These are phyloP conservation scores for Hepatocystis sp. DNA, from an alignment of 169 alveolate species.

Conservation along the genomic window DNA sequence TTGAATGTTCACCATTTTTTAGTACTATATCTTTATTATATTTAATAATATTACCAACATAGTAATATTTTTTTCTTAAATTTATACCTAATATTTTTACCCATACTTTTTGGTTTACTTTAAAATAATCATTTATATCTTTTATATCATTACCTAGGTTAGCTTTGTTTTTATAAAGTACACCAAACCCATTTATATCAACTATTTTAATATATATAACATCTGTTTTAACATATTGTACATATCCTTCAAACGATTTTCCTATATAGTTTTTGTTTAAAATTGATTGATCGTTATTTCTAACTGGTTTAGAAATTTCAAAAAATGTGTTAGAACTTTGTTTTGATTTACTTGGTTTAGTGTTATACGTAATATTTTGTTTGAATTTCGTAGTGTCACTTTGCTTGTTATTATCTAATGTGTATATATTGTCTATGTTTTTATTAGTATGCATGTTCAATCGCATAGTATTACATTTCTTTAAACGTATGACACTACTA, in stretches of 20 bases:
- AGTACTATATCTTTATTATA: conserved; percentile 36
- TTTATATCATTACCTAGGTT: conserved; percentile 51
- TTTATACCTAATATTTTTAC: conserved; percentile 40
- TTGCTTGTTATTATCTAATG: too few species aligned
- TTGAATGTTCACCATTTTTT: conserved; percentile 26
- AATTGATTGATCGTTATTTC: background rate
- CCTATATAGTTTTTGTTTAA: conserved; percentile 29
- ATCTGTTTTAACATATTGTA: conserved; percentile 12
- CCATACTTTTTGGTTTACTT: conserved; percentile 14
- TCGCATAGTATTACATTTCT: too few species aligned
- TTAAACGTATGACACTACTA: too few species aligned
- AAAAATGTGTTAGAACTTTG: background rate
- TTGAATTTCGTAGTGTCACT: too few species aligned
- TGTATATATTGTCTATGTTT: too few species aligned
- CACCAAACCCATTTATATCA: conserved; percentile 12
- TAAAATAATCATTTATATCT: conserved; percentile 26
- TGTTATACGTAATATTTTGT: background rate
- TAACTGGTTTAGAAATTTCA: background rate
- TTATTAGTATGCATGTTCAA: too few species aligned
- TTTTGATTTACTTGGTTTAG: background rate
- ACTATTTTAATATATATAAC: conserved; percentile 11
- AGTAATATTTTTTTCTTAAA: conserved; percentile 25
- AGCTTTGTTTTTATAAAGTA: conserved; percentile 43
- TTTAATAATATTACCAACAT: conserved; percentile 32
- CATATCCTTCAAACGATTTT: conserved; percentile 43